Evolutionary conservation across 129 eudicot species (phyloP).

Genomic region (Flaveria brownii): DNA sequence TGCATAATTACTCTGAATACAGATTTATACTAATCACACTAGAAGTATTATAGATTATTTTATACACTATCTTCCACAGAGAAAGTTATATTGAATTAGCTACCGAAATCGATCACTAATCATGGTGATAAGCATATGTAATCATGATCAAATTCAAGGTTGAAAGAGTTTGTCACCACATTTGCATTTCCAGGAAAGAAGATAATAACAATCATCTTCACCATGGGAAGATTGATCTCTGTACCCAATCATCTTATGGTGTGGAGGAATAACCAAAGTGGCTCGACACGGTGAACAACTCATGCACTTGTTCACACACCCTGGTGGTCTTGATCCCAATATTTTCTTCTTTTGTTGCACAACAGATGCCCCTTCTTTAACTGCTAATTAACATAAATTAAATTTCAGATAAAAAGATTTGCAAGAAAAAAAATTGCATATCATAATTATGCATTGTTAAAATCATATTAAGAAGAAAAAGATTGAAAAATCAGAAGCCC

Average conservation of each 20-base stretch:
- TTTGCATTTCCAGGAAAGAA: constrained; percentile 92
- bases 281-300: constrained; percentile 70
- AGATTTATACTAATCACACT: constrained; percentile 29
- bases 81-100: constrained; percentile 19
- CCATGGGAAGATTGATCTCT: constrained; percentile 40
- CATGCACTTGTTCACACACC: constrained; percentile 69
- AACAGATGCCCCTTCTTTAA: constrained; percentile 17
- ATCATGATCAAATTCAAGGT: constrained; percentile 42
- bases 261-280: constrained; percentile 68
- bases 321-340: constrained; percentile 78
- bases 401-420: neutral
- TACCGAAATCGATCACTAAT: constrained; percentile 21
- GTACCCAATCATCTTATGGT: constrained; percentile 29
- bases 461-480: constrained; percentile 13
- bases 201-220: constrained; percentile 78
- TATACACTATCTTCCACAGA: constrained; percentile 32
- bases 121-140: constrained; percentile 11
- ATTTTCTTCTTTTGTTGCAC: constrained; percentile 34
- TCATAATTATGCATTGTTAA: neutral
- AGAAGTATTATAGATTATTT: constrained; percentile 18
- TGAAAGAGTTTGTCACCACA: constrained; percentile 85
- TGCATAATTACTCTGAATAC: constrained; percentile 18
- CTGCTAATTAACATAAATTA: neutral
- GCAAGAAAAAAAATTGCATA: neutral
- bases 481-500: neutral